Evolutionary conservation across 1,139 yeast genomes (phyloP).

Genomic region (Nakaseomyces kungkrabaensis): DNA sequence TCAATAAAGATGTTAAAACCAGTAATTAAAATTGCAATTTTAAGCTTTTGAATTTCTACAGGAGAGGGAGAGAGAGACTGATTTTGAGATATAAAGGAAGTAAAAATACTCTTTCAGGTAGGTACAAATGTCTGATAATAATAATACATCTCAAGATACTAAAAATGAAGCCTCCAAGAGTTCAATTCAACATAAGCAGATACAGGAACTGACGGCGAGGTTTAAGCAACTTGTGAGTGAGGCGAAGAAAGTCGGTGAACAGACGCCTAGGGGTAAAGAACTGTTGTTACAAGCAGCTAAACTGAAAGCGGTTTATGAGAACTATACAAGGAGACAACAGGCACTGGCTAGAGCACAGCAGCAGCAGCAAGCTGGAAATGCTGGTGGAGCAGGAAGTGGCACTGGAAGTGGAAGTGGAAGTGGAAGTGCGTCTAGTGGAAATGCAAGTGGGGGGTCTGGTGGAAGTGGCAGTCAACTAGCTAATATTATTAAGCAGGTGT

Average conservation of each 20-base stretch:
- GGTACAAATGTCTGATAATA: neutral
- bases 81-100: too few species aligned
- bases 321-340: conserved; percentile 23
- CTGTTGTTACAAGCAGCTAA: conserved; percentile 60
- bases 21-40: too few species aligned
- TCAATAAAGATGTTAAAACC: too few species aligned
- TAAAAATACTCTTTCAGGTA: neutral
- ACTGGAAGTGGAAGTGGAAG: conserved; percentile 19
- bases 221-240: conserved; percentile 54
- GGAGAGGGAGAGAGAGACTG: too few species aligned
- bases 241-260: conserved; percentile 47
- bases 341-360: conserved; percentile 18
- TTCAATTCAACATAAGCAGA: conserved; percentile 42
- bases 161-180: conserved; percentile 2
- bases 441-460: conserved; percentile 7
- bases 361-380: conserved; percentile 15
- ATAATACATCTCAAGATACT: neutral
- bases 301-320: conserved; percentile 33
- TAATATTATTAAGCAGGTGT: conserved; percentile 20
- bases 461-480: conserved; percentile 14
- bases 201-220: conserved; percentile 50
- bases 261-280: conserved; percentile 60
- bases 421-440: conserved; percentile 10
- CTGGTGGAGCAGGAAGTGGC: conserved; percentile 28
- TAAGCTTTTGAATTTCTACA: too few species aligned